Evolutionary conservation across 2,329 filamentous ascomycete genomes (phyloP).

Genomic region (Claviceps paspali): DNA sequence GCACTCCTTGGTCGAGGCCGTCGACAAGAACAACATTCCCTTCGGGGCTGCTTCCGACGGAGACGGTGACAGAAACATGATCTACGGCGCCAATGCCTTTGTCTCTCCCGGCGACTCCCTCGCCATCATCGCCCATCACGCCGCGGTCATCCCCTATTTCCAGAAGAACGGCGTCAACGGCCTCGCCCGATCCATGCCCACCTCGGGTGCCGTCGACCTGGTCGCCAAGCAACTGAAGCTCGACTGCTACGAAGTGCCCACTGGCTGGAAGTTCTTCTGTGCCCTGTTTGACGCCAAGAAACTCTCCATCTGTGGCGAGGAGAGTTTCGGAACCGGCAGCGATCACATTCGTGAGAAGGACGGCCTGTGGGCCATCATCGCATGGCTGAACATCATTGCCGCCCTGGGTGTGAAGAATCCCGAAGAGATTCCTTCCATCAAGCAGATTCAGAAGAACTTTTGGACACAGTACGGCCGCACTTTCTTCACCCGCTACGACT

Average conservation of each 20-base stretch:
- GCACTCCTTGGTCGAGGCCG: slow-evolving; percentile 81
- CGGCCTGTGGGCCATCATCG: slow-evolving; percentile 90
- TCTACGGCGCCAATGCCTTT: slow-evolving; percentile 92
- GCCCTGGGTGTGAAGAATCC: slow-evolving; percentile 74
- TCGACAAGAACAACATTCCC: slow-evolving; percentile 81
- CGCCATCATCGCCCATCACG: slow-evolving; percentile 95
- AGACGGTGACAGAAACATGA: slow-evolving; percentile 99
- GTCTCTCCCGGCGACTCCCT: slow-evolving; percentile 95
- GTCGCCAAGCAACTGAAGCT: slow-evolving; percentile 91
- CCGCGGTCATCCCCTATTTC: slow-evolving; percentile 95
- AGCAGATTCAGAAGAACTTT: slow-evolving; percentile 92
- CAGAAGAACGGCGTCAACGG: slow-evolving; percentile 93
- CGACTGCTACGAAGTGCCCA: slow-evolving; percentile 89
- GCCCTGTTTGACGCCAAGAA: slow-evolving; percentile 88
- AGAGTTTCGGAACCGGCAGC: slow-evolving; percentile 93
- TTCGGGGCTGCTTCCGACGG: slow-evolving; percentile 95
- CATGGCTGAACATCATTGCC: slow-evolving; percentile 97
- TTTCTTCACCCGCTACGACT: slow-evolving; percentile 98
- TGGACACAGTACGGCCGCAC: slow-evolving; percentile 93
- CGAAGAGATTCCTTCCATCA: slow-evolving; percentile 74
- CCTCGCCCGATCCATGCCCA: slow-evolving; percentile 93
- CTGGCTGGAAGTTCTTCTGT: slow-evolving; percentile 99
- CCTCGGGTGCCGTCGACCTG: slow-evolving; percentile 84
- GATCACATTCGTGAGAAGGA: slow-evolving; percentile 99
- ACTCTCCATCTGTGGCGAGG: slow-evolving; percentile 96